A percentile compares a stretch with the other conserved stretches of the same genome.
Conservation (phyloP, 768 basidiomycete genomes). For the Lentinula sp. region DNA sequence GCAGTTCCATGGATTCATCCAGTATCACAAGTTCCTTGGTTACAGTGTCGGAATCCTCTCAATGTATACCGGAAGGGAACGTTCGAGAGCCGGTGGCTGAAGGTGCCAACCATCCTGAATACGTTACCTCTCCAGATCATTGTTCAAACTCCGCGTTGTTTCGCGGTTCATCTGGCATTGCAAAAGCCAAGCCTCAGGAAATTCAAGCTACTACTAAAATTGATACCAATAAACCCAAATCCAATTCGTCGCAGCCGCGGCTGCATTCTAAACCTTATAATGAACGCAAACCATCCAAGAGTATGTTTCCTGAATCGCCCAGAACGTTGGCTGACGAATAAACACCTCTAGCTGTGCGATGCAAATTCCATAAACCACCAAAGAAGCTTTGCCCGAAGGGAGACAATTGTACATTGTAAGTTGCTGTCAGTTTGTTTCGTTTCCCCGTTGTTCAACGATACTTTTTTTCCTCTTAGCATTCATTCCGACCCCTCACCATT, state of each 20-base stretch:
- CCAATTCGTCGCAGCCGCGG: no score
- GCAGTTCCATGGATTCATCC: conserved; percentile 8
- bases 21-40: conserved; percentile 5
- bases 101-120: background rate
- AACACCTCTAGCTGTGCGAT: conserved; percentile 47
- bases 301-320: conserved; percentile 18
- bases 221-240: background rate
- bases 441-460: background rate
- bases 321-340: background rate
- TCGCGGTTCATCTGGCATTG: background rate
- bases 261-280: background rate
- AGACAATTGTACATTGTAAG: conserved; percentile 55
- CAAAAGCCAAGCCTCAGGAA: background rate
- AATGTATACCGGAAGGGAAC: conserved; percentile 1
- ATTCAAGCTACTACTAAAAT: no score
- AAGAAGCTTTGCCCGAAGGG: conserved; percentile 44
- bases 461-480: background rate
- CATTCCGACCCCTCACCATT: background rate
- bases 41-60: conserved; percentile 13
- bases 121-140: background rate
- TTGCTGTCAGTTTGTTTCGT: background rate
- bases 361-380: conserved; percentile 41
- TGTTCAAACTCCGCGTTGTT: background rate
- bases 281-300: conserved; percentile 31
- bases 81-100: background rate